Conservation (phyloP, 106 monocot genomes). For the Allium fistulosum region DNA sequence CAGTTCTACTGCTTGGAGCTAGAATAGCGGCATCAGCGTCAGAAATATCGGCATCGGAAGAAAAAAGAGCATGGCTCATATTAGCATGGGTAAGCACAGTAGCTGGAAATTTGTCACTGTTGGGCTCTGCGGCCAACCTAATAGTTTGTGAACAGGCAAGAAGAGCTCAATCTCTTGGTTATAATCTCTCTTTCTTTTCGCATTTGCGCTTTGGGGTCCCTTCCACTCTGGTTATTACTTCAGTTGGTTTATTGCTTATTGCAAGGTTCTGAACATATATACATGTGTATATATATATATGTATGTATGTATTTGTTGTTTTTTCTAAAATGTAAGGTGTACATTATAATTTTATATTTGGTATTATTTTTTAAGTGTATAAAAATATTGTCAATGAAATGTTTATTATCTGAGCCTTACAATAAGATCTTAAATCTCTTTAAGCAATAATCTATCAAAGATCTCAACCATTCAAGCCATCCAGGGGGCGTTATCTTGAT, state of each 20-base stretch:
- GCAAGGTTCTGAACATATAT: conserved; percentile 13
- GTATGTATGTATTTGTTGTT: no score
- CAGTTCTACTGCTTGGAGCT: conserved; percentile 68
- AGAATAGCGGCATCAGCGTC: conserved; percentile 67
- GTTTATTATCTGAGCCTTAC: no score
- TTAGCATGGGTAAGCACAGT: conserved; percentile 77
- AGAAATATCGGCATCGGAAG: conserved; percentile 32
- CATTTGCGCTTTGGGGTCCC: conserved; percentile 60
- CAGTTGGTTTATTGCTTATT: conserved; percentile 44
- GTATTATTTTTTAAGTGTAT: no score
- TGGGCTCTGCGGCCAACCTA: conserved; percentile 75
- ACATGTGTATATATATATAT: no score
- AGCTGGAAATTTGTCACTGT: conserved; percentile 62
- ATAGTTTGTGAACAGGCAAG: conserved; percentile 73
- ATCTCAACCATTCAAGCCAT: no score
- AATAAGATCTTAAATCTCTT: no score
- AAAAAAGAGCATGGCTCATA: conserved; percentile 56
- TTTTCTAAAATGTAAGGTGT: no score
- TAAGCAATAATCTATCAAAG: no score
- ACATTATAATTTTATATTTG: no score
- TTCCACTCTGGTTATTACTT: conserved; percentile 46
- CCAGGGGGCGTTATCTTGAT: no score
- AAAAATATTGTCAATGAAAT: no score
- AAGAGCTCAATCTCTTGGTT: conserved; percentile 25
- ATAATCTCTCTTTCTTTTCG: conserved; percentile 49